These are phyloP conservation scores for Hansfordia pulvinata DNA, from an alignment of 2,329 filamentous ascomycete species.

Conservation along the genomic window DNA sequence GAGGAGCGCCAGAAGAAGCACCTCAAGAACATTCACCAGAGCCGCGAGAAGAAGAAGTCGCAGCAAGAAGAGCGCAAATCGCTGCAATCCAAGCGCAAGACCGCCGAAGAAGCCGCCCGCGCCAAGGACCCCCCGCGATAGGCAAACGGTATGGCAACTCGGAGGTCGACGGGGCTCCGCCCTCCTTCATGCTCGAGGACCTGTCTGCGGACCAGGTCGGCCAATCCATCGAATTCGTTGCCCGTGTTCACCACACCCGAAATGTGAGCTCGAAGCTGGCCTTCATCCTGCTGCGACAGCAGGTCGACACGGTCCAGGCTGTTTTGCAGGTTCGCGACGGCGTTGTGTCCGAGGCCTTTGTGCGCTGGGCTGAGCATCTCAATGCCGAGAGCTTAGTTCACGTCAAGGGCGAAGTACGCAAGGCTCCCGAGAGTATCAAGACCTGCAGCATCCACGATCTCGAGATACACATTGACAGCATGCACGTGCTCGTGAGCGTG, in stretches of 20 bases:
- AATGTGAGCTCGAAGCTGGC: constrained; percentile 71
- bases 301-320: constrained; percentile 72
- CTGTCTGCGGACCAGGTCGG: constrained; percentile 34
- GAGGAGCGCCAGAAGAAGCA: constrained; percentile 16
- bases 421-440: constrained; percentile 60
- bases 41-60: constrained; percentile 18
- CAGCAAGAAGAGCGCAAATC: constrained; percentile 19
- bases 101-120: constrained; percentile 18
- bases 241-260: constrained; percentile 65
- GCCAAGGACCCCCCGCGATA: constrained; percentile 13
- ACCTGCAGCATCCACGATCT: constrained; percentile 63
- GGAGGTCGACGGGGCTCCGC: constrained; percentile 26
- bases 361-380: constrained; percentile 78
- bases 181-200: constrained; percentile 16
- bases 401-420: constrained; percentile 59
- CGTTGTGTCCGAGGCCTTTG: constrained; percentile 56
- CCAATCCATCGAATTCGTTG: constrained; percentile 51
- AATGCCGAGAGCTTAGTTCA: constrained; percentile 67
- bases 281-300: constrained; percentile 77
- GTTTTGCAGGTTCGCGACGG: constrained; percentile 48
- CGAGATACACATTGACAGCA: constrained; percentile 54
- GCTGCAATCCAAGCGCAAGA: constrained; percentile 16
- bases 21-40: constrained; percentile 17
- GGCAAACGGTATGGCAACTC: constrained; percentile 13
- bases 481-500: constrained; percentile 37